phyloP scores from a whole-genome alignment of 345 rosid genomes.

The Hypericum androsaemum region DNA sequence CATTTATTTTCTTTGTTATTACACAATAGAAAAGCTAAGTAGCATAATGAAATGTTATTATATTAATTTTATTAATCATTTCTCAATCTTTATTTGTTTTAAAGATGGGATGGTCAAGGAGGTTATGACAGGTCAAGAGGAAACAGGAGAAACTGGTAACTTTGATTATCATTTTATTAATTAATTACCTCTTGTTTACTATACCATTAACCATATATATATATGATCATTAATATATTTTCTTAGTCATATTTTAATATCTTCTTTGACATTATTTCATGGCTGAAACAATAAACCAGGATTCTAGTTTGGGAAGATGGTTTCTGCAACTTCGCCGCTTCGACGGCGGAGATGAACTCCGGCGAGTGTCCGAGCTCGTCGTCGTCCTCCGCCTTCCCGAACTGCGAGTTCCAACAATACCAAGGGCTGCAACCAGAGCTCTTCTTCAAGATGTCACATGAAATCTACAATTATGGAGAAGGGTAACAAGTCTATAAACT shows the following conservation, averaged over 20 bases:
- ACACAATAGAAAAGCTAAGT: no score
- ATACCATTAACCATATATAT: background rate
- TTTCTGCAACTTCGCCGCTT: constrained; percentile 89
- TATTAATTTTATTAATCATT: background rate
- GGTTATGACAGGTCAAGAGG: constrained; percentile 95
- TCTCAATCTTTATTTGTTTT: constrained; percentile 9
- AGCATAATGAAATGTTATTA: no score
- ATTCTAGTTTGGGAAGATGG: constrained; percentile 99
- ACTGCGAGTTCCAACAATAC: constrained; percentile 58
- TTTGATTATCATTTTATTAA: background rate
- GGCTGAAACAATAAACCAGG: constrained; percentile 29
- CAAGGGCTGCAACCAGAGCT: constrained; percentile 95
- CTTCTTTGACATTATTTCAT: background rate
- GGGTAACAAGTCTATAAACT: constrained; percentile 36
- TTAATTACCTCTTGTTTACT: background rate
- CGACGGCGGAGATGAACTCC: constrained; percentile 45
- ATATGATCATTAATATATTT: background rate
- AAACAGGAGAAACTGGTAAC: constrained; percentile 91
- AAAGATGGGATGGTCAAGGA: constrained; percentile 94
- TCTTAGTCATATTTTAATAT: background rate
- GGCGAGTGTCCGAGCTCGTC: constrained; percentile 46
- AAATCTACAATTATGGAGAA: constrained; percentile 98
- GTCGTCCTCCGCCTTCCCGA: constrained; percentile 27
- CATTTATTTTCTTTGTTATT: no score
- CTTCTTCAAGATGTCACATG: constrained; percentile 98